A percentile compares a stretch with the other conserved stretches of the same genome.
These are phyloP conservation scores for Microsporum audouinii DNA, from an alignment of 2,329 filamentous ascomycete genomes.

Conservation along the genomic window DNA sequence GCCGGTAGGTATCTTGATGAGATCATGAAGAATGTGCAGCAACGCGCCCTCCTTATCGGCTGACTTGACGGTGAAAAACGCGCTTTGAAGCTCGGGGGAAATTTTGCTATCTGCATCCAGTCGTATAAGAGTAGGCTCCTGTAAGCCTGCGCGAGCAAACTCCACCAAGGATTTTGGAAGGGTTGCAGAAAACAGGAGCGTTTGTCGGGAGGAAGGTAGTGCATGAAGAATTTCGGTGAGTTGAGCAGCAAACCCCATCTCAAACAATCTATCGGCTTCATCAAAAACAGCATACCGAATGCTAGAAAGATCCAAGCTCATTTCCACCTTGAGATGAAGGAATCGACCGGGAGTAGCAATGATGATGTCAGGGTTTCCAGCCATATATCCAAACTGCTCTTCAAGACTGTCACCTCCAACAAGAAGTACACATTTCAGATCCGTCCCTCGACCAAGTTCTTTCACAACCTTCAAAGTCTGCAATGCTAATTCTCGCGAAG, in stretches of 20 bases:
- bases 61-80: slow-evolving; percentile 87
- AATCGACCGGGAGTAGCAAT: slow-evolving; percentile 96
- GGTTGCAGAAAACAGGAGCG: slow-evolving; percentile 87
- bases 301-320: slow-evolving; percentile 81
- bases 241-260: slow-evolving; percentile 96
- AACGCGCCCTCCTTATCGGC: slow-evolving; percentile 89
- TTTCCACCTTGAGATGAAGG: slow-evolving; percentile 91
- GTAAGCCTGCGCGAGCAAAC: slow-evolving; percentile 83
- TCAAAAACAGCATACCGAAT: slow-evolving; percentile 94
- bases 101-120: slow-evolving; percentile 92
- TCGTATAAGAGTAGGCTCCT: slow-evolving; percentile 82
- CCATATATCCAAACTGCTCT: slow-evolving; percentile 88
- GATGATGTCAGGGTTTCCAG: slow-evolving; percentile 88
- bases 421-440: slow-evolving; percentile 77
- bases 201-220: slow-evolving; percentile 73
- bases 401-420: slow-evolving; percentile 93
- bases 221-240: slow-evolving; percentile 86
- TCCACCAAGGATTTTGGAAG: slow-evolving; percentile 89
- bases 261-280: slow-evolving; percentile 90
- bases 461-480: slow-evolving; percentile 96
- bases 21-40: slow-evolving; percentile 74
- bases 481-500: slow-evolving; percentile 83
- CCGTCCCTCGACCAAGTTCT: slow-evolving; percentile 80
- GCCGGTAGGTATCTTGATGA: slow-evolving; percentile 80
- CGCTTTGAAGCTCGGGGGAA: slow-evolving; percentile 87